Conservation (phyloP, 345 rosid genomes). For the Pseudoturritis turrita region DNA sequence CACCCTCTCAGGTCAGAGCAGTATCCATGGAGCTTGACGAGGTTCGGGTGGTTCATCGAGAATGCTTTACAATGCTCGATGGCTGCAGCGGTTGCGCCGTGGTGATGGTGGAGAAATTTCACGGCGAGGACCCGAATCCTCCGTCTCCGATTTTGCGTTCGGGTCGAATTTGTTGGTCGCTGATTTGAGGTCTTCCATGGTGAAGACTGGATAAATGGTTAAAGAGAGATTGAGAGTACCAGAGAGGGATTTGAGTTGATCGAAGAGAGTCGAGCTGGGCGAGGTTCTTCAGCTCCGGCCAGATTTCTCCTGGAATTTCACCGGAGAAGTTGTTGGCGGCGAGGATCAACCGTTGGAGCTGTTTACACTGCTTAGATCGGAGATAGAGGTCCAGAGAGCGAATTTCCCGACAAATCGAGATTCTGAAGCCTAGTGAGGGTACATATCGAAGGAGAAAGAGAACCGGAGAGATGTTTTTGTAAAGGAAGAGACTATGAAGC, state of each 20-base stretch:
- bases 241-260: too few relatives aligned
- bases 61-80: constrained; percentile 41
- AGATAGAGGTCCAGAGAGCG: constrained; percentile 69
- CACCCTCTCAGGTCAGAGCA: constrained; percentile 95
- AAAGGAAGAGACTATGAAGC: constrained; percentile 73
- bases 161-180: constrained; percentile 80
- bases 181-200: constrained; percentile 82
- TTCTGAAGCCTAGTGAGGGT: constrained; percentile 72
- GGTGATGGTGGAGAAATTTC: constrained; percentile 73
- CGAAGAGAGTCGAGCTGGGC: too few relatives aligned
- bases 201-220: constrained; percentile 87
- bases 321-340: too few relatives aligned
- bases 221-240: too few relatives aligned
- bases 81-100: constrained; percentile 37
- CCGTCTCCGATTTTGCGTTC: constrained; percentile 86
- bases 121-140: constrained; percentile 91
- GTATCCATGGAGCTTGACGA: constrained; percentile 87
- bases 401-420: constrained; percentile 79
- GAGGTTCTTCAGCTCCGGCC: too few relatives aligned
- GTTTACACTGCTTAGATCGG: too few relatives aligned
- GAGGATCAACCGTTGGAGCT: too few relatives aligned
- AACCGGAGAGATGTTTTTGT: constrained; percentile 76
- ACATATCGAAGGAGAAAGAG: constrained; percentile 74
- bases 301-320: too few relatives aligned
- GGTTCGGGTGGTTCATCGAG: constrained; percentile 72